Evolutionary conservation across 2,329 filamentous ascomycete species (phyloP), one percentile per base, ranked within the genome.

Genomic region (Metarhizium anisopliae): DNA sequence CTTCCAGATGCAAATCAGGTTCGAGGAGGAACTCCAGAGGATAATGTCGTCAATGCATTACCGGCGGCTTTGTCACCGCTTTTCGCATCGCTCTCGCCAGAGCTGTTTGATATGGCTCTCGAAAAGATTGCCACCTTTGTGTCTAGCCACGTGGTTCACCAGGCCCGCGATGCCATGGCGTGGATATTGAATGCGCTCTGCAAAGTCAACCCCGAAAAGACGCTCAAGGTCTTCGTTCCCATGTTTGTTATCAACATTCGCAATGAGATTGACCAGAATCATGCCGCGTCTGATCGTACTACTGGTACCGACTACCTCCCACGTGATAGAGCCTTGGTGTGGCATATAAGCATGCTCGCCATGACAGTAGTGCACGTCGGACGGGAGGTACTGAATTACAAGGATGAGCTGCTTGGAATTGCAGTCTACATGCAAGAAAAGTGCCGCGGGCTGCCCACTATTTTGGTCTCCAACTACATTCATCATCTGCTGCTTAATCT

Each of bases 291-390:
- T 2, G 95, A 95, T 56, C 83, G 94, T 63, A 97, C 91, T 56
- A 95, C 90, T 55, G 94, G 94, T 20, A 89, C 89, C 1, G 94
- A 99, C 70, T 91, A 97, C 47, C 79, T 99, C 18, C 94, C 94
- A 8, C 84, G 94, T 61, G 94, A 99, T 68, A 82, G 94, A 55
- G 94, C 90, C 4, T 76, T 99, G 16, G 92, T 99, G 0, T 99
- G 95, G 95, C 90, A 97, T 67, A 83, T 97, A 58, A 96, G 90
- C 71, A 91, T 99, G 77, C 81, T 99, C 5, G 95, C 92, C 67
- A 99, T 99, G 93, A 94, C 90, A 58, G 90, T 96, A 25, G 94
- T 99, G 3, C 94, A 99, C 65, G 91, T 99, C 50, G 94, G 94
- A 38, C 84, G 86, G 61, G 89, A 94, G 62, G 89, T 97, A 14